A percentile compares a stretch with the other conserved stretches of the same genome.
Conservation (phyloP, 1,284 basidiomycete species). For the Lentinus polychrous region DNA sequence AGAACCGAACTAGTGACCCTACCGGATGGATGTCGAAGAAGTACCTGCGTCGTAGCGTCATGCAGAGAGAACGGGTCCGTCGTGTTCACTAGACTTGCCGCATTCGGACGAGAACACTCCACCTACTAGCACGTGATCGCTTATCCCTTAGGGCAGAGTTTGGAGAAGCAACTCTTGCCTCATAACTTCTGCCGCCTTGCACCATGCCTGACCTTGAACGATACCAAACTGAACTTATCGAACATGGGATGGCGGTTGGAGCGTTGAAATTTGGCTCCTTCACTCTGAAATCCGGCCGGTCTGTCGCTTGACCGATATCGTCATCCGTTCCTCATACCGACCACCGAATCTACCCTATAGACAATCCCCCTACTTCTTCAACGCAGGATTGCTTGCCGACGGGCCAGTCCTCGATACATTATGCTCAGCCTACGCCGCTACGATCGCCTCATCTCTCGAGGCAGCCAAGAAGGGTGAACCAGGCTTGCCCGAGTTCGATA, state of each 20-base stretch:
- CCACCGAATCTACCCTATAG: slow-evolving; percentile 31
- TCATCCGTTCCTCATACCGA: neutral
- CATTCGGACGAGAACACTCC: too few species aligned
- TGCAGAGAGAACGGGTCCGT: too few species aligned
- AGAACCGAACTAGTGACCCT: too few species aligned
- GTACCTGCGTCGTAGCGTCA: too few species aligned
- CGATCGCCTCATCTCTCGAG: slow-evolving; percentile 44
- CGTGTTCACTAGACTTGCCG: too few species aligned
- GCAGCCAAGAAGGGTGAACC: slow-evolving; percentile 30
- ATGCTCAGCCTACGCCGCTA: slow-evolving; percentile 83
- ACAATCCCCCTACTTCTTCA: slow-evolving; percentile 95
- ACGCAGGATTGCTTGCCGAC: slow-evolving; percentile 84
- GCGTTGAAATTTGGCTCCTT: slow-evolving; percentile 89
- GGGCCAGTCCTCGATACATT: slow-evolving; percentile 78
- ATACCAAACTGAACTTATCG: slow-evolving; percentile 42
- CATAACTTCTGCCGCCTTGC: too few species aligned
- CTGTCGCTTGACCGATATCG: slow-evolving; percentile 23
- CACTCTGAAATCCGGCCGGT: slow-evolving; percentile 93
- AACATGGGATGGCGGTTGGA: slow-evolving; percentile 42
- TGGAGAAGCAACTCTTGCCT: too few species aligned
- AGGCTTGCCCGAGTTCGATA: slow-evolving; percentile 68
- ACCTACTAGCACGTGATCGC: too few species aligned
- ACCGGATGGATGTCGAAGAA: too few species aligned
- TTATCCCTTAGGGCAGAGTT: too few species aligned
- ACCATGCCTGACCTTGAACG: slow-evolving; percentile 22